Base-by-base conservation (phyloP, 768 basidiomycete species). In the Xerocomellus intermedius region DNA sequence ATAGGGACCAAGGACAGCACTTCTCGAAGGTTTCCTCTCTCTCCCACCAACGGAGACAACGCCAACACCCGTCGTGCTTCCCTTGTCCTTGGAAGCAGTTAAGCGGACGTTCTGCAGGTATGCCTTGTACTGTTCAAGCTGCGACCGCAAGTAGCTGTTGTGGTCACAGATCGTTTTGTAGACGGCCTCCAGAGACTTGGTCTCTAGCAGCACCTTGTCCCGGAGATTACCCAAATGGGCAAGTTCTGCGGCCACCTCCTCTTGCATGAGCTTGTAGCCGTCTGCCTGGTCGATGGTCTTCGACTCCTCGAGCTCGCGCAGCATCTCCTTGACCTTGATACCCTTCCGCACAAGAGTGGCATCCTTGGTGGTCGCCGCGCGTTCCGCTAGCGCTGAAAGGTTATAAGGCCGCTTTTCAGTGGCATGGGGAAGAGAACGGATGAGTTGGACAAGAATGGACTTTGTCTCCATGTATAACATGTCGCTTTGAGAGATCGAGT, bases 381-480 rank as follows among this genome's bases (percentile, higher is more conserved):
- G 81, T 72, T 99, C 97, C 10, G 96, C 96, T 56, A 98, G 87
- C 7, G 80, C 85, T 26, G 86, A 78, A 17, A 99, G 83, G 68
- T 97, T 86, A 69, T 97, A 91, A 0, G 97, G 97, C 30, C 86
- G 84, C 68, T 89, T 90, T 49, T 94, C 91, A 6, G 85, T 81
- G 1, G 85, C 79, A 45, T 87, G 82, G 2, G 96, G 96, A 52
- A 99, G 83, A 32, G 95, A 98, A 61, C 97, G 94, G 53, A 99
- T 86, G 50, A 98, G 84, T 70, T 98, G 94, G 32, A 98, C 97
- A 62, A 99, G 94, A 68, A 98, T 98, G 8, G 96, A 98, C 77
- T 99, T 99, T 53, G 97, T 91, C 71, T 99, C 97, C 94, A 98
- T 98, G 77, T 98, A 99, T 30, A 98, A 84, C 85, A 99, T 96